Conservation (phyloP, 441 rosid species). For the Lepidium campestre region DNA sequence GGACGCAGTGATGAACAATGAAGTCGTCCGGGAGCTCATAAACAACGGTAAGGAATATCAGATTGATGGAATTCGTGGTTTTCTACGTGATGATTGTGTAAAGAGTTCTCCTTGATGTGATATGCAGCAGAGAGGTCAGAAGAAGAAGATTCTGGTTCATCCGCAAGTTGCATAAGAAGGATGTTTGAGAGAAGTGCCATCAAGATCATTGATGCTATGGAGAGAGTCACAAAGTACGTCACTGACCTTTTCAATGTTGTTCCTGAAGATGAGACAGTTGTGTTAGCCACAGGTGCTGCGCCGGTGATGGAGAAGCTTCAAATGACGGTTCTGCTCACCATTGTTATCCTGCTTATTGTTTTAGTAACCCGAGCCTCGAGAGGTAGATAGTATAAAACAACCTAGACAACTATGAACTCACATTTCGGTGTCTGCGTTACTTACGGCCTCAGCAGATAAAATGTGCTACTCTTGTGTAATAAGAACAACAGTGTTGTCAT, state of each 20-base stretch:
- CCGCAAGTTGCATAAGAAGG: conserved; percentile 44
- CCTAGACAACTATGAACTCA: not conserved
- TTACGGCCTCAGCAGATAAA: not conserved
- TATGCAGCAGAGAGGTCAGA: conserved; percentile 31
- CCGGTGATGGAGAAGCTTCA: conserved; percentile 63
- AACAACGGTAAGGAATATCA: not conserved
- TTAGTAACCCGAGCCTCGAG: conserved; percentile 47
- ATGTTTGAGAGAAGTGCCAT: conserved; percentile 51
- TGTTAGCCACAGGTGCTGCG: conserved; percentile 26
- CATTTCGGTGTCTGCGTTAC: not conserved
- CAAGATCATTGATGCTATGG: conserved; percentile 47
- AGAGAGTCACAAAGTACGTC: conserved; percentile 48
- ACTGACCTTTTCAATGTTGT: conserved; percentile 44
- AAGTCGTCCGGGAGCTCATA: conserved; percentile 61
- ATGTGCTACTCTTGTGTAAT: not conserved
- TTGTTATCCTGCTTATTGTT: conserved; percentile 69
- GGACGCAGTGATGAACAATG: conserved; percentile 83
- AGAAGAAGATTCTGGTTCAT: conserved; percentile 31
- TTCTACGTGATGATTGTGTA: not conserved
- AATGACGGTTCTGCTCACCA: conserved; percentile 58
- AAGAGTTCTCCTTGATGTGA: not conserved
- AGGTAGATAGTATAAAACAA: conserved; percentile 18
- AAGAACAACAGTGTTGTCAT: not conserved
- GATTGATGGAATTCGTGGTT: not conserved
- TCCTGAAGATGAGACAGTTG: conserved; percentile 14